Evolutionary conservation across 2,329 filamentous ascomycete genomes (phyloP).

Genomic region (Penicillium sp.): DNA sequence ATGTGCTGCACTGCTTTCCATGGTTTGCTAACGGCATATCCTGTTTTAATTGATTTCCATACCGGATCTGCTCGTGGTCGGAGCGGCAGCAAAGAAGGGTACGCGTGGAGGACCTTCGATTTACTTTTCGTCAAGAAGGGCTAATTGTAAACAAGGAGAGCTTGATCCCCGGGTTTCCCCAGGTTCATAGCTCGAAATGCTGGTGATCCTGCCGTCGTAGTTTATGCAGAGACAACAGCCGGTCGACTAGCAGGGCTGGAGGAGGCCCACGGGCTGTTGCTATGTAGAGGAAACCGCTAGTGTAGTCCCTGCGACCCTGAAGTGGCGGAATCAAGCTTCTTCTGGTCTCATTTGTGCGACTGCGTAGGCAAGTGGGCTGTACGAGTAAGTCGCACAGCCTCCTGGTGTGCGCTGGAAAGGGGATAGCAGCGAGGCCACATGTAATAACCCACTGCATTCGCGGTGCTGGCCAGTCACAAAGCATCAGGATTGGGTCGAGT

Average conservation of each 20-base stretch:
- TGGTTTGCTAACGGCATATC: constrained; percentile 2
- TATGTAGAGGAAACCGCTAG: not conserved
- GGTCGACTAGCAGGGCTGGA: not conserved
- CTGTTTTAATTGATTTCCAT: constrained; percentile 8
- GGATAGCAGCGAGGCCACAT: not conserved
- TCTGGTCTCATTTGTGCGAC: no score
- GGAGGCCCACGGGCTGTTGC: not conserved
- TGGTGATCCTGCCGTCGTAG: not conserved
- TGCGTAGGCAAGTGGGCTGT: not conserved
- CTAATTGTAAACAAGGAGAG: not conserved
- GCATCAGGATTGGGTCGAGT: constrained; percentile 12
- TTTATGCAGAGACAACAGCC: no score
- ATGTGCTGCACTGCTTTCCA: constrained; percentile 1
- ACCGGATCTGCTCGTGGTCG: not conserved
- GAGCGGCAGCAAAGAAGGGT: constrained; percentile 3
- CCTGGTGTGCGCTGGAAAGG: not conserved
- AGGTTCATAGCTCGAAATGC: not conserved
- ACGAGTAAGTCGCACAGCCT: constrained; percentile 1
- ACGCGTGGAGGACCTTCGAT: constrained; percentile 1
- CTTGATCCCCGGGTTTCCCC: not conserved
- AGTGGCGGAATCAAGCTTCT: constrained; percentile 2
- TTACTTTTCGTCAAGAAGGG: not conserved
- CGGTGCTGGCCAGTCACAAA: constrained; percentile 1
- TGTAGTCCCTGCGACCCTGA: constrained; percentile 6
- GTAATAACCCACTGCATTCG: constrained; percentile 1